Evolutionary conservation across 306 rosid species (phyloP).

Genomic region (Mucuna pruriens): DNA sequence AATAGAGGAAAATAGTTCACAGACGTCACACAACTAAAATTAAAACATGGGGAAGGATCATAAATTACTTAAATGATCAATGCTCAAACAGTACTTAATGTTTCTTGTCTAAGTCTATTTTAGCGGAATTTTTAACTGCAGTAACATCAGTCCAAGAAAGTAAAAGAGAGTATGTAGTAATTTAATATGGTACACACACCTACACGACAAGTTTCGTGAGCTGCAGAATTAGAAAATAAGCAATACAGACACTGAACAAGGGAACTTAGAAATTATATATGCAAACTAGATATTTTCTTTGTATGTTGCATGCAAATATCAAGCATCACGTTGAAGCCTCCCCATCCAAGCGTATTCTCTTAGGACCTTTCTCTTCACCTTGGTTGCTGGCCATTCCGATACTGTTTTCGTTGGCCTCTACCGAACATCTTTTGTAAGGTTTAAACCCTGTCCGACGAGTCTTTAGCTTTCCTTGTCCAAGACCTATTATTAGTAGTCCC

Average conservation of each 20-base stretch:
- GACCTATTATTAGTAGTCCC: background rate
- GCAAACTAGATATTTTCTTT: slow-evolving; percentile 47
- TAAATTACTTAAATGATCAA: background rate
- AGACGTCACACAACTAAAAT: background rate
- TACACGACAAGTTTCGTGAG: slow-evolving; percentile 10
- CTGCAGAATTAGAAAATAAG: background rate
- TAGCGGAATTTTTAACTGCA: background rate
- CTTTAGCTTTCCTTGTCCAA: background rate
- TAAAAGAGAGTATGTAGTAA: background rate
- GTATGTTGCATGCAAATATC: background rate
- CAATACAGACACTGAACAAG: background rate
- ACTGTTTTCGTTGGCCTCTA: background rate
- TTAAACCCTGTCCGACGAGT: background rate
- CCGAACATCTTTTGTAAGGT: slow-evolving; percentile 13
- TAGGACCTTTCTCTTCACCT: background rate
- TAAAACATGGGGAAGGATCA: background rate
- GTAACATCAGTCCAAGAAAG: background rate
- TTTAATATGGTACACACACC: slow-evolving; percentile 9
- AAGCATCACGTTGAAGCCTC: slow-evolving; percentile 45
- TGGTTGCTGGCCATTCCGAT: background rate
- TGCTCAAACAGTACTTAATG: background rate
- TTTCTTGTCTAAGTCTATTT: background rate
- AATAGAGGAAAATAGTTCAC: background rate
- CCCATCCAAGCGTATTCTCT: slow-evolving; percentile 62
- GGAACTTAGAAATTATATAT: background rate